Evolutionary conservation across 495 filamentous ascomycete genomes (phyloP).

Genomic region (Niebla homalea): DNA sequence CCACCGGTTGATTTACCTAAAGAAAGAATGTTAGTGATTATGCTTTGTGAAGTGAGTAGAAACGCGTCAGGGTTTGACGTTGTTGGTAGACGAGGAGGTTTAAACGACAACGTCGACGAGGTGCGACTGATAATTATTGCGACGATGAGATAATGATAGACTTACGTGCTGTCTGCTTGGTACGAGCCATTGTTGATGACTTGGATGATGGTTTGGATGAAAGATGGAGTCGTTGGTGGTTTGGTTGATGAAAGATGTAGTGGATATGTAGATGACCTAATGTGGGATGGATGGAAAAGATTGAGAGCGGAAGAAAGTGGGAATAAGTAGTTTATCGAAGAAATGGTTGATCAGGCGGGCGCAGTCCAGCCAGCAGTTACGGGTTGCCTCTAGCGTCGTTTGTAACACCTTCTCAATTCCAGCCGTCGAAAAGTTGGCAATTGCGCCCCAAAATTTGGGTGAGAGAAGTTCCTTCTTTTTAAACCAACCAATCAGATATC

Average conservation of each 20-base stretch:
- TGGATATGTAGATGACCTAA: constrained; percentile 34
- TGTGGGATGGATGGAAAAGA: constrained; percentile 24
- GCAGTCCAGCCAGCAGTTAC: neutral
- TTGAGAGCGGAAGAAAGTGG: constrained; percentile 33
- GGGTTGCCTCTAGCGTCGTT: neutral
- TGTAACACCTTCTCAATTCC: constrained; percentile 14
- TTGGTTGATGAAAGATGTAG: constrained; percentile 24
- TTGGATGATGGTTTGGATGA: constrained; percentile 15
- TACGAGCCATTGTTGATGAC: constrained; percentile 77
- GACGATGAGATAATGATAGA: constrained; percentile 21
- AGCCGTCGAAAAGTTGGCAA: constrained; percentile 28
- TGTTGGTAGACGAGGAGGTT: constrained; percentile 12
- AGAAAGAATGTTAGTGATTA: constrained; percentile 26
- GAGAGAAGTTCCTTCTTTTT: constrained; percentile 12
- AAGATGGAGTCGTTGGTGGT: constrained; percentile 23
- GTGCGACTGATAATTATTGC: constrained; percentile 10
- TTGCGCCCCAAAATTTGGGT: constrained; percentile 22
- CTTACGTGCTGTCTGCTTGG: constrained; percentile 99
- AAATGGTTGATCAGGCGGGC: constrained; percentile 18
- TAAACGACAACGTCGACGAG: constrained; percentile 21
- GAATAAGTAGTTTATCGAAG: constrained; percentile 28
- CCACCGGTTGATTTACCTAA: constrained; percentile 93
- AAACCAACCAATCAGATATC: constrained; percentile 10
- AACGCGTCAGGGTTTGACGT: neutral
- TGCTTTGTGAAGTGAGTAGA: constrained; percentile 9